phyloP scores from a whole-genome alignment of 495 filamentous ascomycete species.

The Aspergillus haitiensis region DNA sequence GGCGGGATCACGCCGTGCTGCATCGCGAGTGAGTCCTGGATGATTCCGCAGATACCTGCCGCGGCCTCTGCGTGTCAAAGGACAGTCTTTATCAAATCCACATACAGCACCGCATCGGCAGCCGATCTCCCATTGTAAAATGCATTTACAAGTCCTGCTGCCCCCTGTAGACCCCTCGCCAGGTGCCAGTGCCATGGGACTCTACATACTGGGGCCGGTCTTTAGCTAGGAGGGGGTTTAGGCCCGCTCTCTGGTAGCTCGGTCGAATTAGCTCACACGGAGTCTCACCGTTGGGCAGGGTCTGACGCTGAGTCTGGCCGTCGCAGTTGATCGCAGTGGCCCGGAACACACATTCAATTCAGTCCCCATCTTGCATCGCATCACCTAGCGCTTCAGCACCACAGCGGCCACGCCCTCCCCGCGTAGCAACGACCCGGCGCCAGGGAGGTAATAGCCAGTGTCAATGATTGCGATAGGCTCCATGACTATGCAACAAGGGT shows the following conservation, averaged over 20 bases:
- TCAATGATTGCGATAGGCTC: conserved; percentile 40
- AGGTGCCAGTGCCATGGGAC: conserved; percentile 43
- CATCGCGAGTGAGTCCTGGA: conserved; percentile 44
- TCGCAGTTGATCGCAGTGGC: conserved; percentile 36
- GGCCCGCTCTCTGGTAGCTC: conserved; percentile 31
- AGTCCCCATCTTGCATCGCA: conserved; percentile 31
- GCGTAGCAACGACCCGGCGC: conserved; percentile 31
- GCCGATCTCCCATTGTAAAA: conserved; percentile 8
- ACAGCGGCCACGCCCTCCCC: conserved; percentile 47
- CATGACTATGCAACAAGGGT: neutral
- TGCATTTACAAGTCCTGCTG: conserved; percentile 22
- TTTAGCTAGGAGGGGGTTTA: conserved; percentile 20
- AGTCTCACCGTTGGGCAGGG: conserved; percentile 32
- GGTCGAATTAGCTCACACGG: conserved; percentile 31
- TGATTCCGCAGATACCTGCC: conserved; percentile 32
- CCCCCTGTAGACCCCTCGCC: conserved; percentile 34
- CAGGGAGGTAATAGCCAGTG: conserved; percentile 30
- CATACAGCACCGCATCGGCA: conserved; percentile 24
- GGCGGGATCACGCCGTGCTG: conserved; percentile 50
- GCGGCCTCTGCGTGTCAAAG: conserved; percentile 55
- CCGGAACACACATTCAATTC: conserved; percentile 31
- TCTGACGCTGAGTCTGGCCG: conserved; percentile 30
- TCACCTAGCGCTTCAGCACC: conserved; percentile 35
- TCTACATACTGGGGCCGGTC: conserved; percentile 39
- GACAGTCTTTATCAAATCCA: conserved; percentile 58